Conservation (phyloP, 139 green algal genomes). For the Tetradesmus obliquus region DNA sequence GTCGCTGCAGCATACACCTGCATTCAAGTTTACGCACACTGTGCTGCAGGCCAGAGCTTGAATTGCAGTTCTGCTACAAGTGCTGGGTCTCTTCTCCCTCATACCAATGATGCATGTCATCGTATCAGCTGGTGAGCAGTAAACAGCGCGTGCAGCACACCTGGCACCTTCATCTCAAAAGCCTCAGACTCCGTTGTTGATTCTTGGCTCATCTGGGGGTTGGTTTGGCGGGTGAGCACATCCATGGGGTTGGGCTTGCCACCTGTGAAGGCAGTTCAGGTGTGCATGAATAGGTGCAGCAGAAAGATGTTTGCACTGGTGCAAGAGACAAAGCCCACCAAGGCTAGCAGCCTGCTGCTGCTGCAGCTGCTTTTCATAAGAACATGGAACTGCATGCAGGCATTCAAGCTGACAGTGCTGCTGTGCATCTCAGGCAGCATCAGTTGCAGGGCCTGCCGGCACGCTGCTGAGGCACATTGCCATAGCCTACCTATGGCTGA, state of each 20-base stretch:
- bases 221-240: conserved; percentile 5
- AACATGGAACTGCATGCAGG: neutral
- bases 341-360: neutral
- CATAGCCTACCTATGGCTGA: neutral
- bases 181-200: conserved; percentile 1
- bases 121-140: neutral
- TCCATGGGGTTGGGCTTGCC: conserved; percentile 16
- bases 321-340: too few species aligned
- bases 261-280: neutral
- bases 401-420: neutral
- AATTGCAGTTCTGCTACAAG: neutral
- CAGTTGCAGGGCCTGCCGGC: neutral
- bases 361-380: neutral
- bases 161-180: conserved; percentile 27
- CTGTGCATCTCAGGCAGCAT: neutral
- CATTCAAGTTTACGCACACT: neutral
- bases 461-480: neutral
- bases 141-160: neutral
- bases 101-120: neutral
- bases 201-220: conserved; percentile 14
- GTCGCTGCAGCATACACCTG: too few species aligned
- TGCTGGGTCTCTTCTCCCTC: neutral
- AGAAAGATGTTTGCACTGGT: too few species aligned
- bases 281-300: neutral
- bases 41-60: neutral